These are phyloP conservation scores for Aureobasidium sp. DNA, from an alignment of 2,329 filamentous ascomycete species.

Conservation along the genomic window DNA sequence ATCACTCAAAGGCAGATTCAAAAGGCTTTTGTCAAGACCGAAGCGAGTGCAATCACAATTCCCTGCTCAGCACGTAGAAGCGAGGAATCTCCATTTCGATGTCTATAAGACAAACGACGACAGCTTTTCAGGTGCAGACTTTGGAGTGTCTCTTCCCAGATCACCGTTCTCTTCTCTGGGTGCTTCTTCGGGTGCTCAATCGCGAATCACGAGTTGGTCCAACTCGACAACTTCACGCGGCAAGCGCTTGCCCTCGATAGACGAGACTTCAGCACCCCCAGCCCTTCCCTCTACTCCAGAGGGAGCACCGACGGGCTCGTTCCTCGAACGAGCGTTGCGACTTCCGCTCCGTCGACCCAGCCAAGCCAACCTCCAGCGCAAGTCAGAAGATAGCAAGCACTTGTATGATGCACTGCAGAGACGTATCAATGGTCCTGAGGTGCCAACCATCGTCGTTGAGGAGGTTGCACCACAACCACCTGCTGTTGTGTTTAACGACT, in stretches of 20 bases:
- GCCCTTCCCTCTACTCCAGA: slow-evolving; percentile 3
- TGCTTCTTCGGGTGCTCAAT: slow-evolving; percentile 28
- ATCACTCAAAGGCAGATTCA: slow-evolving; percentile 55
- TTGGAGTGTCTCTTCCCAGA: slow-evolving; percentile 8
- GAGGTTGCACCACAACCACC: background rate
- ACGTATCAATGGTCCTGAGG: slow-evolving; percentile 46
- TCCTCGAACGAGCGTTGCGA: slow-evolving; percentile 25
- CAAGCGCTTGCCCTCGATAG: slow-evolving; percentile 13
- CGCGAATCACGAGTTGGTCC: slow-evolving; percentile 67
- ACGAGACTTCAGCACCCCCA: slow-evolving; percentile 8
- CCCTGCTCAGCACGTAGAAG: slow-evolving; percentile 46
- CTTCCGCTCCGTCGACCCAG: slow-evolving; percentile 26
- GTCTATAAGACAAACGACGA: slow-evolving; percentile 15
- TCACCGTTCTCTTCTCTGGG: slow-evolving; percentile 5
- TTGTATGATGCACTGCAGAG: slow-evolving; percentile 54
- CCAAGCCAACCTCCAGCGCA: slow-evolving; percentile 23
- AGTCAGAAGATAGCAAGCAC: slow-evolving; percentile 48
- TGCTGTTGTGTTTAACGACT: background rate
- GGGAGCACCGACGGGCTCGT: slow-evolving; percentile 22
- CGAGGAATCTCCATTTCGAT: slow-evolving; percentile 27
- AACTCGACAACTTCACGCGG: slow-evolving; percentile 50
- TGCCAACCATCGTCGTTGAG: slow-evolving; percentile 19
- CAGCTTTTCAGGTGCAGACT: slow-evolving; percentile 11
- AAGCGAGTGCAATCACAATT: slow-evolving; percentile 33
- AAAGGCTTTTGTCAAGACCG: slow-evolving; percentile 46